These are phyloP conservation scores for Meyerozyma athensensis DNA, from an alignment of 1,139 yeast species.

Conservation along the genomic window DNA sequence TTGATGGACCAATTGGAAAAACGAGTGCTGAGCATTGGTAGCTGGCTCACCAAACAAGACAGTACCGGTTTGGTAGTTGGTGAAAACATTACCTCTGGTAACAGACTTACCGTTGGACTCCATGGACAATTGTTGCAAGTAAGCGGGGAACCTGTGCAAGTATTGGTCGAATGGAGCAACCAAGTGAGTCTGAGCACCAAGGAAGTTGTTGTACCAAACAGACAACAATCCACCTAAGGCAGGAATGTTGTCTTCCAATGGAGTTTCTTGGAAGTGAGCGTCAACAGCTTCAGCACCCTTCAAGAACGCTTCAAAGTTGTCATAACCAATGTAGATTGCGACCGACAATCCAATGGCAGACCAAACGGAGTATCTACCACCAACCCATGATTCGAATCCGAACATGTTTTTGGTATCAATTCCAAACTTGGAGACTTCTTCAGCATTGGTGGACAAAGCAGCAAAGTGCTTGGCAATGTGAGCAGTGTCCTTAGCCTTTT, in stretches of 20 bases:
- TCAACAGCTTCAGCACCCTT: slow-evolving; percentile 98
- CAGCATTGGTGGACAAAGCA: slow-evolving; percentile 90
- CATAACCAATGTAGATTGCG: slow-evolving; percentile 91
- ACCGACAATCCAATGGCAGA: slow-evolving; percentile 96
- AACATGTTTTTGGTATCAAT: slow-evolving; percentile 97
- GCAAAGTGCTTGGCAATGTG: slow-evolving; percentile 96
- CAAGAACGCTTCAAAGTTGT: slow-evolving; percentile 84
- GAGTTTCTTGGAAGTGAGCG: slow-evolving; percentile 78
- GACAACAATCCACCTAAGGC: slow-evolving; percentile 86
- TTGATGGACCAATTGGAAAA: slow-evolving; percentile 98
- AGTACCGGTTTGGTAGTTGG: slow-evolving; percentile 93
- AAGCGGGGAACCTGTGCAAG: slow-evolving; percentile 98
- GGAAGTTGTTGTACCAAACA: slow-evolving; percentile 98
- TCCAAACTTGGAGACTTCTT: slow-evolving; percentile 89
- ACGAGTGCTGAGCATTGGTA: slow-evolving; percentile 97
- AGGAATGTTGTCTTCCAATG: slow-evolving; percentile 89
- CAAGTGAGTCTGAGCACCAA: slow-evolving; percentile 95
- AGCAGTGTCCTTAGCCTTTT: slow-evolving; percentile 57
- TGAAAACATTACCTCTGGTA: slow-evolving; percentile 84
- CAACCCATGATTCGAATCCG: slow-evolving; percentile 98
- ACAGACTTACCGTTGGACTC: slow-evolving; percentile 98
- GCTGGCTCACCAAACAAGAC: slow-evolving; percentile 98
- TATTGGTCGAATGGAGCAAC: slow-evolving; percentile 99
- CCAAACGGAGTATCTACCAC: slow-evolving; percentile 99
- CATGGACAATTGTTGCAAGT: slow-evolving; percentile 97